Conservation (phyloP, 805 yeast genomes). For the Zygotorulaspora danielsina region DNA sequence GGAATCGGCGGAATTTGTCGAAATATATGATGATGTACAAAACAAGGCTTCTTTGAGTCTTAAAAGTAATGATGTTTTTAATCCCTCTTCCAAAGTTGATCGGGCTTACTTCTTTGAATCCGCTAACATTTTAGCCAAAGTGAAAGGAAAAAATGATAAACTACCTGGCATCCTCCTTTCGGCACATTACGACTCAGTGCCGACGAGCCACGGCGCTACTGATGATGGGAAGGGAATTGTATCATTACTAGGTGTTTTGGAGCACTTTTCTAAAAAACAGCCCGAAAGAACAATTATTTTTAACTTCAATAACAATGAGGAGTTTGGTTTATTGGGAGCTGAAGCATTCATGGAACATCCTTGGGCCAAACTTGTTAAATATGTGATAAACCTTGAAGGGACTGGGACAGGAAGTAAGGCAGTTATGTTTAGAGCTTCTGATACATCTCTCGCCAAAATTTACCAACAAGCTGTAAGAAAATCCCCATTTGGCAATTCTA, state of each 20-base stretch:
- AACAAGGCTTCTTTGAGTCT: slow-evolving; percentile 42
- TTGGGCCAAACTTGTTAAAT: slow-evolving; percentile 58
- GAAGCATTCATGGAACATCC: slow-evolving; percentile 65
- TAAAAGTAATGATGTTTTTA: slow-evolving; percentile 48
- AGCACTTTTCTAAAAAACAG: slow-evolving; percentile 43
- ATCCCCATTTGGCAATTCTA: slow-evolving; percentile 71
- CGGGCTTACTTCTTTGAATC: slow-evolving; percentile 75
- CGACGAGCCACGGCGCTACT: slow-evolving; percentile 81
- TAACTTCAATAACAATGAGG: slow-evolving; percentile 88
- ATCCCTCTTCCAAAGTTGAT: slow-evolving; percentile 37
- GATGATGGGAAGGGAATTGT: slow-evolving; percentile 92
- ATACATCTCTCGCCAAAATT: slow-evolving; percentile 61
- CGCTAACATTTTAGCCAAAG: slow-evolving; percentile 70
- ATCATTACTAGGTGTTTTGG: slow-evolving; percentile 65
- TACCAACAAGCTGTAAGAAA: slow-evolving; percentile 49
- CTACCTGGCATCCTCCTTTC: slow-evolving; percentile 69
- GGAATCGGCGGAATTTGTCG: slow-evolving; percentile 23
- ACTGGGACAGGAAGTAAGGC: slow-evolving; percentile 91
- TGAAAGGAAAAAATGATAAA: slow-evolving; percentile 56
- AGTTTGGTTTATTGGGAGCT: slow-evolving; percentile 83
- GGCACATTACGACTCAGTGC: slow-evolving; percentile 88
- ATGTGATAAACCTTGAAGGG: slow-evolving; percentile 81
- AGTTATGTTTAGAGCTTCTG: slow-evolving; percentile 77
- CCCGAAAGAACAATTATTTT: slow-evolving; percentile 72
- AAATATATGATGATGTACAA: slow-evolving; percentile 38